These are phyloP conservation scores for Monilinia vaccinii-corymbosi DNA, from an alignment of 2,329 filamentous ascomycete genomes.

Conservation along the genomic window DNA sequence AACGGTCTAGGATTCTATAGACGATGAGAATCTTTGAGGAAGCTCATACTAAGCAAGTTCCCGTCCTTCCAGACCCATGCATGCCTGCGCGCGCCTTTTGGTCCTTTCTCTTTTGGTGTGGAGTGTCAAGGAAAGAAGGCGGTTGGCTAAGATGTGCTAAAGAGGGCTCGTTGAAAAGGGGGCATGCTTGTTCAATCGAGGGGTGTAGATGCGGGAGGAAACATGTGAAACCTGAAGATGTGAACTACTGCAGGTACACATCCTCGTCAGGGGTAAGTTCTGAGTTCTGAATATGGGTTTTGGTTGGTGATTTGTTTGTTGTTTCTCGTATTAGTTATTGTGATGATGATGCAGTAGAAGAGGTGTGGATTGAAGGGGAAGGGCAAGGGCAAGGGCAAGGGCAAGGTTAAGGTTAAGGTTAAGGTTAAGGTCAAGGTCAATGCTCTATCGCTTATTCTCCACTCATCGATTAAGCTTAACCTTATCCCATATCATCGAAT, in stretches of 20 bases:
- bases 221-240: conserved; percentile 4
- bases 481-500: neutral
- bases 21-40: conserved; percentile 4
- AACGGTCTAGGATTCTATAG: neutral
- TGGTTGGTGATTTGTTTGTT: too few relatives aligned
- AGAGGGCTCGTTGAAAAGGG: neutral
- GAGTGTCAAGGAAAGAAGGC: neutral
- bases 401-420: too few relatives aligned
- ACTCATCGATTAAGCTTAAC: neutral
- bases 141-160: conserved; percentile 1
- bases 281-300: neutral
- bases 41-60: conserved; percentile 2
- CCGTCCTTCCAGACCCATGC: neutral
- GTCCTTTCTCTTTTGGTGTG: neutral
- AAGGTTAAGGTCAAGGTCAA: too few relatives aligned
- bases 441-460: too few relatives aligned
- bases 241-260: conserved; percentile 9
- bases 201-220: neutral
- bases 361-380: too few relatives aligned
- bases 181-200: neutral
- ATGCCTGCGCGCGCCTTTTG: conserved; percentile 10
- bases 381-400: too few relatives aligned
- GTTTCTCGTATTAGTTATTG: conserved; percentile 2
- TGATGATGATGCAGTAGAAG: too few relatives aligned
- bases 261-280: conserved; percentile 2